Evolutionary conservation across 306 rosid species (phyloP), one percentile per base, ranked within the genome.

Genomic region (Medicago arabica): DNA sequence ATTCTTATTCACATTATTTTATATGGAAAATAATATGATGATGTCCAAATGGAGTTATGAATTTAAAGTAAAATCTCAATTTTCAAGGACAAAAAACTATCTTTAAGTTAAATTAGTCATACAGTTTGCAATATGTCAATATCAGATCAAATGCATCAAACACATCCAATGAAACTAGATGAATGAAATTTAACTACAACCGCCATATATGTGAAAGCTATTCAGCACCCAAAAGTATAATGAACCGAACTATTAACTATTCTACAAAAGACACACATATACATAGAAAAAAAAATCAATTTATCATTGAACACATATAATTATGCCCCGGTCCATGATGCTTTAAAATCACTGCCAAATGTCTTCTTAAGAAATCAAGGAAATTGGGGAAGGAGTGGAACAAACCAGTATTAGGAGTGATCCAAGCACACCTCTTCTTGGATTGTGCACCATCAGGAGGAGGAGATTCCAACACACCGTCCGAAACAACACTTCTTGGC

Each of bases 341-440:
- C 41, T 74, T 38, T 64, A 43, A 59, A 65, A 81, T 55, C 63
- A 50, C 47, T 8, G 72, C 5, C 31, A 39, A 40, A 67, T 43
- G 39, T 8, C 60, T 55, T 62, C 60, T 12, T 4, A 49, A 39
- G 50, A 79, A 15, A 17, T 43, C 40, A 55, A 1, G 10, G 38
- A 71, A 51, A 77, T 69, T 49, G 36, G 81, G 67, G 55, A 59
- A 83, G 67, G 15, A 68, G 58, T 64, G 70, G 61, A 60, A 87
- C 92, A 16, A 67, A 91, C 97, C 97, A 28, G 95, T 78, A 84
- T 91, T 91, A 53, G 97, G 88, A 19, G 97, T 91, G 84, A 91
- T 89, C 97, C 97, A 91, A 36, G 95, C 79, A 85, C 97, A 91
- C 68, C 91, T 86, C 89, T 84, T 91, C 86, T 78, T 88, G 28